Conservation (phyloP, 352 stramenopile species). For the Phytophthora constricta region DNA sequence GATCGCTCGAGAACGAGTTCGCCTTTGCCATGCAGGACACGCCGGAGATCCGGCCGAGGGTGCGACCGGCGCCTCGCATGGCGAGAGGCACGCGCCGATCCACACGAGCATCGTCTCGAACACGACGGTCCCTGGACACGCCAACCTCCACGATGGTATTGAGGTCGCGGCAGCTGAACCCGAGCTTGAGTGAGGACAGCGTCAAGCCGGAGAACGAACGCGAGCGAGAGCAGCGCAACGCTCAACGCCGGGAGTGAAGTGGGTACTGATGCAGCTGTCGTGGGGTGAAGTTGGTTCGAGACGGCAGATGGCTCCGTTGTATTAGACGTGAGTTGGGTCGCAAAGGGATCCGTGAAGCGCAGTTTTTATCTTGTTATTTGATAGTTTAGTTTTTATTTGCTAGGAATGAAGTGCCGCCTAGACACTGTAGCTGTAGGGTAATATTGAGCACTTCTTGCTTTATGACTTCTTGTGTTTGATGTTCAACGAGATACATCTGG, state of each 20-base stretch:
- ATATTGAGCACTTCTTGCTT: background rate
- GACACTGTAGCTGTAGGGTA: slow-evolving; percentile 8
- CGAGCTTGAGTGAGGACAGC: slow-evolving; percentile 38
- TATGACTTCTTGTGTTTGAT: background rate
- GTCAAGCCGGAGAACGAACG: slow-evolving; percentile 46
- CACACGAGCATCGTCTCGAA: slow-evolving; percentile 38
- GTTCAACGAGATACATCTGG: no score
- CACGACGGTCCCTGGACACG: slow-evolving; percentile 51
- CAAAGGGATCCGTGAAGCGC: background rate
- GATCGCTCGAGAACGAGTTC: slow-evolving; percentile 72
- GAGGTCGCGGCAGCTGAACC: slow-evolving; percentile 62
- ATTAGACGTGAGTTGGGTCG: no score
- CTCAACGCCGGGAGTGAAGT: slow-evolving; percentile 41
- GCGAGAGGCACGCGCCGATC: slow-evolving; percentile 48
- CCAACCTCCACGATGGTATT: slow-evolving; percentile 67
- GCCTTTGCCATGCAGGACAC: slow-evolving; percentile 65
- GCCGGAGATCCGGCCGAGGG: slow-evolving; percentile 46
- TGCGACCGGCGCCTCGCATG: slow-evolving; percentile 59
- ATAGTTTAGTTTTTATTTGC: slow-evolving; percentile 44
- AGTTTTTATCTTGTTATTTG: slow-evolving; percentile 42
- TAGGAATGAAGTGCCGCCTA: slow-evolving; percentile 33
- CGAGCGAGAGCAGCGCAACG: slow-evolving; percentile 49
- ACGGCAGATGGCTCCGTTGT: no score
- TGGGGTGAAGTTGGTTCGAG: slow-evolving; percentile 15
- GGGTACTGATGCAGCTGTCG: slow-evolving; percentile 4